Conservation (phyloP, 345 rosid species). For the Punica granatum region DNA sequence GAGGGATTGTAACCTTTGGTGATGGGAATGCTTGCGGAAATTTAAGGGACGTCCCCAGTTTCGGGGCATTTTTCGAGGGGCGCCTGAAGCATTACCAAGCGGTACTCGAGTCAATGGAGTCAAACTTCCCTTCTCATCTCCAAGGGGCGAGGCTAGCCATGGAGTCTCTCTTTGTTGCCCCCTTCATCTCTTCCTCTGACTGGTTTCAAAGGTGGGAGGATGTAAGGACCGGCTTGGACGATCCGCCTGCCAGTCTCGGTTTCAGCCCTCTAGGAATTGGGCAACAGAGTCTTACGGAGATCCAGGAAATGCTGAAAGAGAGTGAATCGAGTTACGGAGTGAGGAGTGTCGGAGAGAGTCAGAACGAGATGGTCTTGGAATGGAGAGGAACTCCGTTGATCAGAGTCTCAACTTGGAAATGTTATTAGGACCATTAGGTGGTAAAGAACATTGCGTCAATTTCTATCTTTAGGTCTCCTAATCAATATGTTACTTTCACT, state of each 20-base stretch:
- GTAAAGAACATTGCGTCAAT: too few relatives aligned
- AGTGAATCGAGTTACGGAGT: slow-evolving; percentile 24
- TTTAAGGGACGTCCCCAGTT: slow-evolving; percentile 5
- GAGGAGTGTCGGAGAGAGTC: slow-evolving; percentile 19
- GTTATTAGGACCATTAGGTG: background rate
- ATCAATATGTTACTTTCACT: too few relatives aligned
- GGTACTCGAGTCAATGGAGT: slow-evolving; percentile 31
- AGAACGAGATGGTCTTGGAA: slow-evolving; percentile 34
- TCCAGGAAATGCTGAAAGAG: slow-evolving; percentile 28
- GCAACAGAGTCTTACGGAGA: slow-evolving; percentile 27
- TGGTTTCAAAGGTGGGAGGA: slow-evolving; percentile 39
- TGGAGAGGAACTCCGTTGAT: slow-evolving; percentile 34
- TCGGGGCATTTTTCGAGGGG: slow-evolving; percentile 29
- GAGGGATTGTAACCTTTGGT: slow-evolving; percentile 27
- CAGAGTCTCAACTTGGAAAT: slow-evolving; percentile 36
- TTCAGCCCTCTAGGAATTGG: slow-evolving; percentile 20
- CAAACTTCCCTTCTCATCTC: slow-evolving; percentile 19
- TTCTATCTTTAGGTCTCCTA: too few relatives aligned
- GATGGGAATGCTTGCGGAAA: slow-evolving; percentile 25
- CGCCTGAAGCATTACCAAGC: slow-evolving; percentile 24
- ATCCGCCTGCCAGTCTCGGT: slow-evolving; percentile 1
- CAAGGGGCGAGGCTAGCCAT: slow-evolving; percentile 35
- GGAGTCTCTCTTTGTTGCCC: slow-evolving; percentile 38
- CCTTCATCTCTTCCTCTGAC: slow-evolving; percentile 23
- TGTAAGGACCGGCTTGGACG: slow-evolving; percentile 7